Evolutionary conservation across 768 basidiomycete genomes (phyloP), one percentile per base, ranked within the genome.

Genomic region (Megacollybia marginata): DNA sequence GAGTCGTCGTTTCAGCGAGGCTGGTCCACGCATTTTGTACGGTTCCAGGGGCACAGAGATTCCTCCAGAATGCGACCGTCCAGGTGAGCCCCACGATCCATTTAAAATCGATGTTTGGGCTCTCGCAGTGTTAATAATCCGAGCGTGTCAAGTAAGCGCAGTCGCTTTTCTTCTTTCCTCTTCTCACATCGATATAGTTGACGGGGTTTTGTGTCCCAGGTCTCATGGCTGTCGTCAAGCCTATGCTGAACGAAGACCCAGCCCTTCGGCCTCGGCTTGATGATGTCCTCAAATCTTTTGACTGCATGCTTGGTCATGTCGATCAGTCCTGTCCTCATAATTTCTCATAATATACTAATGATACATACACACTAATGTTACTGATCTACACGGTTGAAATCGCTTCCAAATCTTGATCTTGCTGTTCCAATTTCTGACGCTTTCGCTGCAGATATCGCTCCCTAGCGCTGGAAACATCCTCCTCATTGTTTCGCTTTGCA

Each of bases 381-480:
- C 23, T 28, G 6, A 28, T 28, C 23, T 28, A 28, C 23, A 28
- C 23, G 23, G 23, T 28, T 28, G 23, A 28, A 28, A 28, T 28
- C 23, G 23, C 23, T 28, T 28, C 23, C 23, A 7, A 49, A 8
- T 42, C 36, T 15, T 53, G 50, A 59, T 55, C 52, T 42, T 56
- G 58, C 43, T 66, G 64, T 55, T 91, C 88, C 60, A 91, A 52
- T 58, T 78, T 86, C 62, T 77, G 79, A 46, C 85, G 79, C 69
- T 96, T 96, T 58, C 93, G 72, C 60, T 83, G 81, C 44, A 87
- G 60, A 59, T 87, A 92, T 48, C 91, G 76, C 52, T 83, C 78
- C 48, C 76, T 77, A 12, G 89, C 90, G 60, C 76, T 83, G 64
- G 83, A 74, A 34, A 94, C 78, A 48, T 82, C 80, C n/a, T 65